Base-by-base conservation (phyloP, 2,329 filamentous ascomycete genomes). In the Monilinia fructicola region DNA sequence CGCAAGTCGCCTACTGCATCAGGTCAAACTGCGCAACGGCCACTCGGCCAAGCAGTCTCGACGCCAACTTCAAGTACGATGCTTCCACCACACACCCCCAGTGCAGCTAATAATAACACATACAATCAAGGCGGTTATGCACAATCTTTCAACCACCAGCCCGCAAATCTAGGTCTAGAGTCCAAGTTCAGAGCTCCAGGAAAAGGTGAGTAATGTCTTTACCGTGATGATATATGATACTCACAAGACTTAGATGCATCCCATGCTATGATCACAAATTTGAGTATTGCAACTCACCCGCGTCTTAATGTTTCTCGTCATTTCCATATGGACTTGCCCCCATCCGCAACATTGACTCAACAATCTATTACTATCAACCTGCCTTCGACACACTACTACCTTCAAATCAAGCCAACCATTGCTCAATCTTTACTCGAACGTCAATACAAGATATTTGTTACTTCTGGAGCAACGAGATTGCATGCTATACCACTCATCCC, bases 391-490 rank as follows among this genome's bases (percentile, higher is more conserved):
- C 87, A 93, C 73, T 87, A 86, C 71, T 88, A 89, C 67, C 79
- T 96, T 23, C 89, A 93, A 68, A 83, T 96, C 66, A 82, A 85
- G 28, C 88, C 90, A 4, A 84, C 83, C 14, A 81, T 96, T 23
- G 85, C 87, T 0, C 79, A 87, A 11, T 82, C 83, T 44, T 78
- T 91, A 5, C 85, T 88, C 67, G 83, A 85, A 63, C 87, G 91
- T 42, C 87, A 91, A 61, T 92, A 91, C 78, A 92, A 89, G 74
- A 79, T 95, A 46, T 93, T 92, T 75, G 89, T 93, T 44, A 83
- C 87, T 1, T 83, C 90, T 58, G 91, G 93, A 73, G 85, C 83
- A 52, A 83, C 86, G 61, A 83, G 89, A 10, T 81, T 90, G 42
- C 72, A 73, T 70, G 72, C 73, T 26, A 71, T 76, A 68, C 76